Evolutionary conservation across 371 early-diverging fungal genomes (phyloP), one percentile per base, ranked within the genome.

Genomic region (Mucor indicus): DNA sequence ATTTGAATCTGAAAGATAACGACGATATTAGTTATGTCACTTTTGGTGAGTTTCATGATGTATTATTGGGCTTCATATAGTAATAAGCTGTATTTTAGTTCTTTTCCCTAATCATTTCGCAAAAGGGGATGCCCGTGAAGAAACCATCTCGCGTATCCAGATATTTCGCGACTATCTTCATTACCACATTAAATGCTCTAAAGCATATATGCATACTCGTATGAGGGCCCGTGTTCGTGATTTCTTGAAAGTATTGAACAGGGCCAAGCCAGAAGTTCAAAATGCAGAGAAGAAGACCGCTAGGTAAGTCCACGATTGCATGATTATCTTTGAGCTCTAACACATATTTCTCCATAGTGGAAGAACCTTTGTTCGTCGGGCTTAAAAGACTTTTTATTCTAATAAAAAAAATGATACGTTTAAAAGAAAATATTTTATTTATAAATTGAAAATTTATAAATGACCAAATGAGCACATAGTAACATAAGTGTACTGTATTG

Each of bases 131-230:
- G 82, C 80, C 11, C 87, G 91, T 51, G 91, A 89, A 57, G 88
- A 90, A 43, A 90, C 91, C 16, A 93, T 96, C 37, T 91, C 92
- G 36, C 85, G 90, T 53, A 92, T 96, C 50, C 95, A 93, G 72
- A 81, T 93, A 48, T 97, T 96, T 88, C 85, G 98, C 36, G 95
- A 97, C 75, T 98, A 96, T 73, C 82, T 98, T 46, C 98, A 98
- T 62, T 98, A 95, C 67, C 98, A 98, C 62, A 96, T 98, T 75
- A 98, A 98, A 76, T 93, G 95, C 53, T 91, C 93, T 46, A 98
- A 98, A 80, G 95, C 98, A 3, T 97, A 96, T 63, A 92, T 98
- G 95, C 98, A 98, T 75, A 93, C 96, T 12, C 87, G 98, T 41
- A 95, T 97, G 97, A 78, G 98, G 49, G 85, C 91, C 39, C 88